A percentile compares a stretch with the other conserved stretches of the same genome.
phyloP scores from a whole-genome alignment of 2,329 filamentous ascomycete species.

The Geoglossum cookeanum region DNA sequence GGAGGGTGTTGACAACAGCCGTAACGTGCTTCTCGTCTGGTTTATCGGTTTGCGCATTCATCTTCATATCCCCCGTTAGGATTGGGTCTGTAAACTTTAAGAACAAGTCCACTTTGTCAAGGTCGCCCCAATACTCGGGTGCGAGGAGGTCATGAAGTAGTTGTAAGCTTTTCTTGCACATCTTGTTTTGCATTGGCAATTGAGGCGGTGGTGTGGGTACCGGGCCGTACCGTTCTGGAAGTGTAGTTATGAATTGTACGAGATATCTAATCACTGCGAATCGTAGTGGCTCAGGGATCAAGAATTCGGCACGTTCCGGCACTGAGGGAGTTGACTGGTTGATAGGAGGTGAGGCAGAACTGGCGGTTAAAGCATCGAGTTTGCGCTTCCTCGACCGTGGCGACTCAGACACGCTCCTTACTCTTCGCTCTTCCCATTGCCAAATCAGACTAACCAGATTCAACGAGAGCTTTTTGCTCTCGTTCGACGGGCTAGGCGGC shows the following conservation, averaged over 20 bases:
- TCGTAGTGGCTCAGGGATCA: constrained; percentile 46
- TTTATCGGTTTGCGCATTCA: constrained; percentile 48
- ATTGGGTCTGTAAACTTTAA: constrained; percentile 78
- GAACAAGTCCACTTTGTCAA: constrained; percentile 70
- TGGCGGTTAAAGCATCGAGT: constrained; percentile 35
- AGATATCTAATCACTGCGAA: constrained; percentile 84
- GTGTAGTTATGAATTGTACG: constrained; percentile 80
- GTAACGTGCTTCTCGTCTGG: constrained; percentile 70
- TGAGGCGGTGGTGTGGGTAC: constrained; percentile 33
- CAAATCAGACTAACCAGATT: constrained; percentile 83
- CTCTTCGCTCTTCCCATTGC: constrained; percentile 76
- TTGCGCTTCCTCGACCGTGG: constrained; percentile 59
- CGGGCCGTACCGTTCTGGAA: constrained; percentile 60
- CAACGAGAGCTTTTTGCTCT: constrained; percentile 78
- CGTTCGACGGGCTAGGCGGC: constrained; percentile 67
- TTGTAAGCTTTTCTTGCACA: constrained; percentile 68
- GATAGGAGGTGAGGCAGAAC: constrained; percentile 26
- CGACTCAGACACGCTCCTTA: constrained; percentile 47
- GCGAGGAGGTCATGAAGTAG: constrained; percentile 72
- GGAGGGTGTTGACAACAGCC: constrained; percentile 80
- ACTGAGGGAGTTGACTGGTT: constrained; percentile 24
- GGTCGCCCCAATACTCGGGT: constrained; percentile 73
- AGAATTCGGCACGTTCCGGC: constrained; percentile 42
- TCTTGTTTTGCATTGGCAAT: constrained; percentile 41
- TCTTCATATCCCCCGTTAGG: constrained; percentile 23